These are phyloP conservation scores for Lentinula edodes DNA, from an alignment of 768 basidiomycete species.

Conservation along the genomic window DNA sequence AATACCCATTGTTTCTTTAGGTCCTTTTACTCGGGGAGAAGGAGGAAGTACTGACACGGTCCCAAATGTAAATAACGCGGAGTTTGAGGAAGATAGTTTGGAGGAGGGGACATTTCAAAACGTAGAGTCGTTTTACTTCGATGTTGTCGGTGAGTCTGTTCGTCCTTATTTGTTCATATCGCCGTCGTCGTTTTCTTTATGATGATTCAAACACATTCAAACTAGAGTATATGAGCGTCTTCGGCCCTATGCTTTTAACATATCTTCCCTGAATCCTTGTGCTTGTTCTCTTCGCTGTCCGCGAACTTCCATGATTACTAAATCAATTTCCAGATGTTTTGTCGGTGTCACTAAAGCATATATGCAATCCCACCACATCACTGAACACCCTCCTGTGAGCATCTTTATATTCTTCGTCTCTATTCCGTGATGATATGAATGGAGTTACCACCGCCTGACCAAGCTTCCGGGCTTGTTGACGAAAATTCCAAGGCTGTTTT, in stretches of 20 bases:
- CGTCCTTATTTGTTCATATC: not conserved
- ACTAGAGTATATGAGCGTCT: slow-evolving; percentile 90
- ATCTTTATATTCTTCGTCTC: slow-evolving; percentile 16
- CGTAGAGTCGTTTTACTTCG: not conserved
- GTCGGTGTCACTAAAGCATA: no score
- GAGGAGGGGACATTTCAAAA: no score
- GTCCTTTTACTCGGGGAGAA: no score
- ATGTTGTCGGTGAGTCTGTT: not conserved
- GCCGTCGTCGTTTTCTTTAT: slow-evolving; percentile 10
- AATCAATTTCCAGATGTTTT: no score
- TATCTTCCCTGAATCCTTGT: slow-evolving; percentile 54
- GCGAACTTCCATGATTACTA: not conserved
- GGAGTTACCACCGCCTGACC: slow-evolving; percentile 91
- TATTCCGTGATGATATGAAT: slow-evolving; percentile 50
- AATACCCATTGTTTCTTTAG: not conserved
- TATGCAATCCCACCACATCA: no score
- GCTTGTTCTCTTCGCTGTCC: not conserved
- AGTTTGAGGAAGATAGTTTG: no score
- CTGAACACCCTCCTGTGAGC: slow-evolving; percentile 21
- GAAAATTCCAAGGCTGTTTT: slow-evolving; percentile 83
- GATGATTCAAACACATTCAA: slow-evolving; percentile 72
- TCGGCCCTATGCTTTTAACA: slow-evolving; percentile 63
- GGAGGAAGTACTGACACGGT: no score
- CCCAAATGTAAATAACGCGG: no score
- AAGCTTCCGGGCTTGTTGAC: slow-evolving; percentile 47